phyloP scores from a whole-genome alignment of 2,329 filamentous ascomycete species.

The Cephalotrichum gorgonifer region DNA sequence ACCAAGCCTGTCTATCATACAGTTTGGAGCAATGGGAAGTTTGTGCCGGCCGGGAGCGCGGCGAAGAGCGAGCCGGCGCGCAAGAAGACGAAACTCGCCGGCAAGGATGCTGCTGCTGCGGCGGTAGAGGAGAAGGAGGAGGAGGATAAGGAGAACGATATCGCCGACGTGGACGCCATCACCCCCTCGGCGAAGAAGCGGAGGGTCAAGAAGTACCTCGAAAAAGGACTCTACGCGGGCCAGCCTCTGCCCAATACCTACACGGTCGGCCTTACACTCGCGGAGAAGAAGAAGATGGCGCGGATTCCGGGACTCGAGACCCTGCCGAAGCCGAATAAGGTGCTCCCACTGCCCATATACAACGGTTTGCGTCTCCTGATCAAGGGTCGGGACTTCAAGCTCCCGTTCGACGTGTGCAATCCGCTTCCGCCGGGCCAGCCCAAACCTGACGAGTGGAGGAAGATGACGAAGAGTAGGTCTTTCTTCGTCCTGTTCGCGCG shows the following conservation, averaged over 20 bases:
- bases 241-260: conserved; percentile 49
- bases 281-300: conserved; percentile 41
- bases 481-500: background rate
- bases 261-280: conserved; percentile 33
- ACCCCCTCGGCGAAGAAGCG: conserved; percentile 27
- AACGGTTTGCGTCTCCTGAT: conserved; percentile 62
- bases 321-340: conserved; percentile 38
- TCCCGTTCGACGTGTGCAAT: conserved; percentile 84
- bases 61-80: conserved; percentile 23
- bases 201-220: conserved; percentile 64
- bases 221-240: conserved; percentile 78
- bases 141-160: conserved; percentile 24
- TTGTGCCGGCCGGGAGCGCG: conserved; percentile 34
- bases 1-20: conserved; percentile 45
- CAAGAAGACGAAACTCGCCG: conserved; percentile 20
- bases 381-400: conserved; percentile 68
- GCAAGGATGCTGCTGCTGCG: background rate
- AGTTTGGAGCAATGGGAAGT: conserved; percentile 57
- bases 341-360: conserved; percentile 70
- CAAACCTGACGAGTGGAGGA: conserved; percentile 87
- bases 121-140: conserved; percentile 10
- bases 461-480: conserved; percentile 78
- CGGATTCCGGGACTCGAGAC: conserved; percentile 34
- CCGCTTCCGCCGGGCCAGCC: conserved; percentile 77
- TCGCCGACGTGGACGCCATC: background rate